Evolutionary conservation across 345 rosid genomes (phyloP).

Genomic region (Populus pruinosa): DNA sequence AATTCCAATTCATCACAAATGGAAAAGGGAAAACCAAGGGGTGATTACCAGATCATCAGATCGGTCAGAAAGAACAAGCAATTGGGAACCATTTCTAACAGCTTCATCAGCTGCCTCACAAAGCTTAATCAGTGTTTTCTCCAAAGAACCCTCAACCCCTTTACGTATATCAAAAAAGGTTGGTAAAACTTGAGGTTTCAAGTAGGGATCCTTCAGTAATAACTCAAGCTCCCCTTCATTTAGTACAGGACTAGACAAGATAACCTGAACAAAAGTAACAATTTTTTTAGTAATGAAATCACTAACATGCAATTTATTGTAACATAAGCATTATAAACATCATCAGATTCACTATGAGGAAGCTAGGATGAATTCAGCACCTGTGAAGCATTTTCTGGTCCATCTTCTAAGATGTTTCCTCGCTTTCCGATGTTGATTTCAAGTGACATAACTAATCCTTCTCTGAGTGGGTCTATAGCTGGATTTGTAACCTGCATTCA

Average conservation of each 20-base stretch:
- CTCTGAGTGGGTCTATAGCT: slow-evolving; percentile 96
- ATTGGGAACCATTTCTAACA: slow-evolving; percentile 90
- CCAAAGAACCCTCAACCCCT: slow-evolving; percentile 92
- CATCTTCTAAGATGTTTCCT: slow-evolving; percentile 83
- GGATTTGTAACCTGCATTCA: slow-evolving; percentile 87
- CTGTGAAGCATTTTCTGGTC: slow-evolving; percentile 96
- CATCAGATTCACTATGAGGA: slow-evolving; percentile 4
- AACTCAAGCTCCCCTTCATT: slow-evolving; percentile 90
- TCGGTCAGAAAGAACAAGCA: slow-evolving; percentile 88
- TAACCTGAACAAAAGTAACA: slow-evolving; percentile 49
- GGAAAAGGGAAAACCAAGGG: background rate
- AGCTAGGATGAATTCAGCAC: slow-evolving; percentile 34
- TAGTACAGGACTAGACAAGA: slow-evolving; percentile 75
- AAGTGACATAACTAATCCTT: slow-evolving; percentile 98
- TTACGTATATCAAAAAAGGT: slow-evolving; percentile 86
- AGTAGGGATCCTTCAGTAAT: slow-evolving; percentile 58
- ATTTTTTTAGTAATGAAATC: background rate
- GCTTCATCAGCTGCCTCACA: slow-evolving; percentile 99
- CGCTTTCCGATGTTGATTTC: slow-evolving; percentile 94
- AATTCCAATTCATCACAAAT: background rate
- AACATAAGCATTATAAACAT: slow-evolving; percentile 3
- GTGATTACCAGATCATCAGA: slow-evolving; percentile 62
- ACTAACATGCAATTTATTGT: background rate
- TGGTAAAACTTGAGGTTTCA: slow-evolving; percentile 64
- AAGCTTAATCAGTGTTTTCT: slow-evolving; percentile 56